Evolutionary conservation across 78 protist genomes (phyloP), one percentile per base, ranked within the genome.

Genomic region (Dictyostelium citrinum): DNA sequence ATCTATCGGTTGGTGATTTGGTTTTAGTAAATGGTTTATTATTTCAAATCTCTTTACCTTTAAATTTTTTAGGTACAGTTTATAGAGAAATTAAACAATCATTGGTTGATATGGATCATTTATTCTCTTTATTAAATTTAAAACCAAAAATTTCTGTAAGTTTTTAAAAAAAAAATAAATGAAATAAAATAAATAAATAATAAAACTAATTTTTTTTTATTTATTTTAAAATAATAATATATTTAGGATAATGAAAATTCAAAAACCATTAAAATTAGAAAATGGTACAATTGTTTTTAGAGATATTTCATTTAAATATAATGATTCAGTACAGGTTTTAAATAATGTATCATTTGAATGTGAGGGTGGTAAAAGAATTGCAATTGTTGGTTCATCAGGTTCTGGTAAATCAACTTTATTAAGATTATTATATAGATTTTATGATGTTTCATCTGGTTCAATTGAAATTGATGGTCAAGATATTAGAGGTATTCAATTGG

Each of bases 381-480:
- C 99, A 9, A 16, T 99, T 5, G 98, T 97, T 37, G 99, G 99
- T 3, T 64, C 98, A 29, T 55, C 91, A 22, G 99, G 99, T 20
- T 58, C 90, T 7, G 99, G 99, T 31, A 98, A 98, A 90, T 80
- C 96, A 6, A 97, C 99, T 1, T 80, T 97, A 31, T 7, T 97
- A 35, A 64, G 96, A 7, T 88, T 98, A 33, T 60, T 98, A 29
- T 97, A 80, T 80, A 79, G 99, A 6, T 98, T 97, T 68, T 98
- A 93, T 85, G 97, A 97, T 39, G 96, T 95, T 22, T 11, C 6
- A 10, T 17, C n/a, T 1, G 99, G 99, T 16, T 2, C 27, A 0
- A 95, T 99, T 29, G 31, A 20, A 33, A 91, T 99, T 24, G 98
- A 98, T 61, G 99, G 99, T 10, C 95, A 92, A 78, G 97, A 97